Evolutionary conservation across 164 flowering plant genomes (phyloP).

Genomic region (Warburgia ugandensis): DNA sequence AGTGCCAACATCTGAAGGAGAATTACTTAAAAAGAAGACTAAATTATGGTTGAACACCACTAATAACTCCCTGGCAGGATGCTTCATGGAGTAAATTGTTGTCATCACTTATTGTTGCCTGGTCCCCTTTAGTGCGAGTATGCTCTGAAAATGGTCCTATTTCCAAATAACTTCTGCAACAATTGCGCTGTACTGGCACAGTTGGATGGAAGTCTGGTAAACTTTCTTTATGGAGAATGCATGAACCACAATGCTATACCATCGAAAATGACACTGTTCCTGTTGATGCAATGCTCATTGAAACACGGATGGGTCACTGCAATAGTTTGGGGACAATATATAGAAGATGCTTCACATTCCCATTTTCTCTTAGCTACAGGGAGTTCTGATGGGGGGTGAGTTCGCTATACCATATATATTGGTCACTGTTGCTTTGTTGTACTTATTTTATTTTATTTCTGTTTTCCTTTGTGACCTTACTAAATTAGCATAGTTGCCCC

Average conservation of each 20-base stretch:
- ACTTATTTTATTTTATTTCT: neutral
- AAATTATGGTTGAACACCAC: slow-evolving; percentile 12
- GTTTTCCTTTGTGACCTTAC: neutral
- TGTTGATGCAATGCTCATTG: slow-evolving; percentile 26
- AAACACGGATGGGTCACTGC: slow-evolving; percentile 73
- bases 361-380: slow-evolving; percentile 65
- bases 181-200: slow-evolving; percentile 59
- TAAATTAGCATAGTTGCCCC: too few relatives aligned
- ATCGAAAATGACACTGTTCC: slow-evolving; percentile 28
- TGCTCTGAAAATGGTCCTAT: slow-evolving; percentile 21
- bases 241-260: slow-evolving; percentile 48
- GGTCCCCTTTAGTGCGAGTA: slow-evolving; percentile 65
- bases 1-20: slow-evolving; percentile 13
- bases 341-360: slow-evolving; percentile 32
- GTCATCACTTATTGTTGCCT: slow-evolving; percentile 65
- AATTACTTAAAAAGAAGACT: slow-evolving; percentile 11
- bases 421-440: neutral
- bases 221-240: slow-evolving; percentile 69
- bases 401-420: slow-evolving; percentile 19
- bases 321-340: slow-evolving; percentile 44
- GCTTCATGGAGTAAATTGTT: slow-evolving; percentile 64
- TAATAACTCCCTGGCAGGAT: slow-evolving; percentile 54
- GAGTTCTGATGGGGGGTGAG: slow-evolving; percentile 89
- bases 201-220: slow-evolving; percentile 80
- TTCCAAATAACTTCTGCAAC: slow-evolving; percentile 19